Base-by-base conservation (phyloP, 2,329 filamentous ascomycete genomes). In the Talaromyces sp. region DNA sequence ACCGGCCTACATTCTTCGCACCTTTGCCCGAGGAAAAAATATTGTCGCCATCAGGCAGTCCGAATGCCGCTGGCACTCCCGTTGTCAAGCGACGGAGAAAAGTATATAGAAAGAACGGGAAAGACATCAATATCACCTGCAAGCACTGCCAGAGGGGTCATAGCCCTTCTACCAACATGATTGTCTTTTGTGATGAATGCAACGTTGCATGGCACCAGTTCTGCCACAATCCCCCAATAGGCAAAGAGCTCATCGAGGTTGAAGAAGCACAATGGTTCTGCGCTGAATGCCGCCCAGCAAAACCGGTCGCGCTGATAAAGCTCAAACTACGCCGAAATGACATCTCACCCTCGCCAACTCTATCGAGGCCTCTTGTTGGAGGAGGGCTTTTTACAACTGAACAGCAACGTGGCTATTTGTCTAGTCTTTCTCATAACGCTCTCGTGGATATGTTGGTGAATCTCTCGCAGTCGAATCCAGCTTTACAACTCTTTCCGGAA, bases 111-210 rank as follows among this genome's bases (percentile, higher is more conserved):
- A 84, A 75, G 59, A 63, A 63, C 42, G 71, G 72, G 22, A 77
- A 75, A 58, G 73, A 77, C 57, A 67, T 72, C 13, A 75, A 73
- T 61, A 75, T 77, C 73, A 74, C 89, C 33, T 95, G 91, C 78
- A 88, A 87, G 67, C 82, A 85, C 65, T 96, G 91, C 75, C 83
- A 87, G 58, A 82, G 91, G 65, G 87, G 89, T 10, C 84, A 89
- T 65, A 91, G 88, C 69, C 88, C 89, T 3, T 73, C 80, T n/a
- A 85, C 80, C 67, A 95, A 95, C 75, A 85, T 88, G 76, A 93
- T 96, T 71, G 90, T 95, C 2, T 92, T 93, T 73, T 96, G 91
- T 77, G 90, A 93, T 74, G 87, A 87, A 17, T 96, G 91, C 78
- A 90, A 91, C 71, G 81, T 82, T 32, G 85, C 87, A 49, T 96